Evolutionary conservation across 2,329 filamentous ascomycete genomes (phyloP).

Genomic region (Pestalotiopsis sp.): DNA sequence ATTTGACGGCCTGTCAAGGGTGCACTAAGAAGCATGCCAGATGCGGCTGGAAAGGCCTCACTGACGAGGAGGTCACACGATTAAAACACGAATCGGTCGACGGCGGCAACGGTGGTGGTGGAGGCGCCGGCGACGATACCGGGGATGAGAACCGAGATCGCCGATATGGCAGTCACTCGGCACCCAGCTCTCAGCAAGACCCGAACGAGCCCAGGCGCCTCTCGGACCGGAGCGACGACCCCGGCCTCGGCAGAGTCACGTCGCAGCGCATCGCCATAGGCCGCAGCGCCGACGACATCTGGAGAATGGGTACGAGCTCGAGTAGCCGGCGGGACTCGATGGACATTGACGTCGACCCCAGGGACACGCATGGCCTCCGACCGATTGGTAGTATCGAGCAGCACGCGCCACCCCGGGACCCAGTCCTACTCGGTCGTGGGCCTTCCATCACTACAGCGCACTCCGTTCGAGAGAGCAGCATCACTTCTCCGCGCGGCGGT

Average conservation of each 20-base stretch:
- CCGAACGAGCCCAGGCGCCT: constrained; percentile 21
- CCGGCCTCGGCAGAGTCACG: constrained; percentile 18
- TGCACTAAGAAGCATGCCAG: constrained; percentile 91
- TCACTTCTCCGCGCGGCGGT: constrained; percentile 22
- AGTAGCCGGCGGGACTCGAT: constrained; percentile 25
- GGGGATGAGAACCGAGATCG: constrained; percentile 29
- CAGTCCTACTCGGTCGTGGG: constrained; percentile 36
- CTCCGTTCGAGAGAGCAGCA: constrained; percentile 24
- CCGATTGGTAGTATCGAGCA: constrained; percentile 18
- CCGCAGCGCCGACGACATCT: constrained; percentile 31
- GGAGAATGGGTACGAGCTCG: constrained; percentile 31
- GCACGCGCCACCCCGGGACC: constrained; percentile 17
- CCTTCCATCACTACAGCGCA: constrained; percentile 36
- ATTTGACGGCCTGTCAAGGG: constrained; percentile 82
- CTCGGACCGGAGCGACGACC: constrained; percentile 27
- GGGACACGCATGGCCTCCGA: constrained; percentile 23
- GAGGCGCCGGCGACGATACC: constrained; percentile 23
- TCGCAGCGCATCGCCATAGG: constrained; percentile 28
- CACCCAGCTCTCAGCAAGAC: constrained; percentile 23
- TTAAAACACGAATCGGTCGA: constrained; percentile 31
- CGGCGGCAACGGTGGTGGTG: constrained; percentile 21
- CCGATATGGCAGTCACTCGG: constrained; percentile 20
- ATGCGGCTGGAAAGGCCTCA: constrained; percentile 83
- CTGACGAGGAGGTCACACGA: constrained; percentile 63
- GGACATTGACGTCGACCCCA: constrained; percentile 34